Evolutionary conservation across 192 early-diverging fungal genomes (phyloP).

Genomic region (Coemansia sp.): DNA sequence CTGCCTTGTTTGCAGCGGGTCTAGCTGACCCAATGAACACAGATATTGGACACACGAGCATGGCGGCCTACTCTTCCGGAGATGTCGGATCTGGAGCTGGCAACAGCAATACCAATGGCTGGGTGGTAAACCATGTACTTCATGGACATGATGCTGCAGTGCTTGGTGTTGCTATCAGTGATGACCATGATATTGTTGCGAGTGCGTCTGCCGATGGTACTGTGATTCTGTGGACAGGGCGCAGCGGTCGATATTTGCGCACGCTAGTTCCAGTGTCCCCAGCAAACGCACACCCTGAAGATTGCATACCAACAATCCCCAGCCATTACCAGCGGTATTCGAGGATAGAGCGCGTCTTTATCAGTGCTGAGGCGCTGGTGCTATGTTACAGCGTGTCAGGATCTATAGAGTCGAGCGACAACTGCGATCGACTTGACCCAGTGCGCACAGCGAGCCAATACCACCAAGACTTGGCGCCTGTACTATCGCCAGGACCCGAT

Average conservation of each 20-base stretch:
- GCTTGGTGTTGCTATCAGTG: conserved; percentile 30
- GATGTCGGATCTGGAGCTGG: not conserved
- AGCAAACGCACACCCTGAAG: not conserved
- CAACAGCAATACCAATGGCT: conserved; percentile 7
- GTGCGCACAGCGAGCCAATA: conserved; percentile 11
- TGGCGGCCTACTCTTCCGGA: conserved; percentile 21
- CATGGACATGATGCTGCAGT: conserved; percentile 44
- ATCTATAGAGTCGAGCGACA: conserved; percentile 1
- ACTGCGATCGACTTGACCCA: conserved; percentile 35
- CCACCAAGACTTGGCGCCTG: not conserved
- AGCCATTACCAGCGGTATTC: conserved; percentile 18
- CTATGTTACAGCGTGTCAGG: conserved; percentile 48
- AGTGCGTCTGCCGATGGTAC: conserved; percentile 47
- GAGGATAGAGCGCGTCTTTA: conserved; percentile 38
- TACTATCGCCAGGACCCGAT: not conserved
- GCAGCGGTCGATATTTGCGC: conserved; percentile 37
- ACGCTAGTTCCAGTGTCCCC: conserved; percentile 19
- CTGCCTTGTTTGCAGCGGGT: conserved; percentile 36
- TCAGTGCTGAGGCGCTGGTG: conserved; percentile 35
- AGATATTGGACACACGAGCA: conserved; percentile 35
- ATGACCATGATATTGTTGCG: conserved; percentile 40
- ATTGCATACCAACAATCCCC: conserved; percentile 17
- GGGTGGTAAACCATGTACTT: conserved; percentile 30
- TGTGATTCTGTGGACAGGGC: conserved; percentile 30
- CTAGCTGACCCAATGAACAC: conserved; percentile 44